Evolutionary conservation across 1,139 yeast genomes (phyloP).

Genomic region (Saccharomyces hybrid): DNA sequence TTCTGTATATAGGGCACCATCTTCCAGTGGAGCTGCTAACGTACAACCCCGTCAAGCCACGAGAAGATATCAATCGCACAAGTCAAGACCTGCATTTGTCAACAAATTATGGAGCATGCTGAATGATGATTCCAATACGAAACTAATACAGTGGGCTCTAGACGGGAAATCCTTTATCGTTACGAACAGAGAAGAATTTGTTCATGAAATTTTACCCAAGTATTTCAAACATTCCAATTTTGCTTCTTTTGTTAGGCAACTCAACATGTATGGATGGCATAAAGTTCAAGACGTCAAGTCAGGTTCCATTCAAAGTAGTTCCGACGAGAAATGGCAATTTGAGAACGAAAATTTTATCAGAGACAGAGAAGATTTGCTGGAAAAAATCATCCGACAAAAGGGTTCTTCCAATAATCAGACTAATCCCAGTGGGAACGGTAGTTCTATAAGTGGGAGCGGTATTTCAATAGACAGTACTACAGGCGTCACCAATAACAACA

Average conservation of each 20-base stretch:
- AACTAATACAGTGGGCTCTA: conserved; percentile 73
- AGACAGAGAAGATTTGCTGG: conserved; percentile 65
- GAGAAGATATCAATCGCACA: conserved; percentile 14
- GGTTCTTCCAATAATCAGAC: conserved; percentile 13
- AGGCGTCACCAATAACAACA: conserved; percentile 3
- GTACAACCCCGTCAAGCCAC: background rate
- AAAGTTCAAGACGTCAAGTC: conserved; percentile 58
- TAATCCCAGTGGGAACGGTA: conserved; percentile 6
- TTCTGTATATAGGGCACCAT: background rate
- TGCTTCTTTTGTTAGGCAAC: conserved; percentile 88
- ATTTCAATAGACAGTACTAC: conserved; percentile 10
- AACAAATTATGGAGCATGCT: conserved; percentile 94
- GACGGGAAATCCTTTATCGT: conserved; percentile 86
- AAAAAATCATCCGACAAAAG: conserved; percentile 53
- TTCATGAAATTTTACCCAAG: conserved; percentile 75
- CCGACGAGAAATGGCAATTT: conserved; percentile 53
- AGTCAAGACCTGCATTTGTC: conserved; percentile 76
- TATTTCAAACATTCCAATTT: conserved; percentile 92
- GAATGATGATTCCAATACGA: conserved; percentile 62
- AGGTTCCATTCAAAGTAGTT: conserved; percentile 30
- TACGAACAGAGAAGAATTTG: conserved; percentile 75
- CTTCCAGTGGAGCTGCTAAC: background rate
- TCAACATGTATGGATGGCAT: conserved; percentile 95
- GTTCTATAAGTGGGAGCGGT: background rate
- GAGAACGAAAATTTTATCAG: conserved; percentile 72